phyloP scores from a whole-genome alignment of 208 protist genomes.

The Angomonas deanei region DNA sequence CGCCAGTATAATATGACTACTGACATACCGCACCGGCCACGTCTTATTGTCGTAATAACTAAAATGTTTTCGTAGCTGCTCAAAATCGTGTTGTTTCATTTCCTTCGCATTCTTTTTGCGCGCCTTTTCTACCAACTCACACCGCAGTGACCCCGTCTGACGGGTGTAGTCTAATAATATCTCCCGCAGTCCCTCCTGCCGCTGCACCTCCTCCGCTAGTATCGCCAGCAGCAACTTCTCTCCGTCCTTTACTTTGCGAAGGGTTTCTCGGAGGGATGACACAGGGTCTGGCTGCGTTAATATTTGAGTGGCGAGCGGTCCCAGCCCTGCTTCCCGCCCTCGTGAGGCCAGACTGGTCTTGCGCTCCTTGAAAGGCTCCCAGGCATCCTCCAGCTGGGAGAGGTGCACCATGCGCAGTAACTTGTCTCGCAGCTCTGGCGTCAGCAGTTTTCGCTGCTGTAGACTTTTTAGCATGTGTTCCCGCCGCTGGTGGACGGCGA shows the following conservation, averaged over 20 bases:
- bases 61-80: slow-evolving; percentile 53
- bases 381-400: slow-evolving; percentile 76
- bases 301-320: slow-evolving; percentile 35
- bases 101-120: slow-evolving; percentile 69
- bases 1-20: slow-evolving; percentile 55
- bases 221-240: slow-evolving; percentile 49
- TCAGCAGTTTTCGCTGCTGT: slow-evolving; percentile 63
- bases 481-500: slow-evolving; percentile 63
- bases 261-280: slow-evolving; percentile 12
- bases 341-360: slow-evolving; percentile 69
- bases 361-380: slow-evolving; percentile 79
- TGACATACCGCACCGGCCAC: slow-evolving; percentile 37
- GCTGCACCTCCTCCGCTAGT: slow-evolving; percentile 65
- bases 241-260: slow-evolving; percentile 35
- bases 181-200: slow-evolving; percentile 37
- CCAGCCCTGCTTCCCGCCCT: slow-evolving; percentile 65
- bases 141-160: slow-evolving; percentile 22
- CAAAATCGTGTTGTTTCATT: slow-evolving; percentile 40
- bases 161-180: slow-evolving; percentile 35
- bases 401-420: slow-evolving; percentile 56
- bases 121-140: slow-evolving; percentile 30
- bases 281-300: slow-evolving; percentile 30
- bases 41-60: slow-evolving; percentile 46
- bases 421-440: slow-evolving; percentile 25
- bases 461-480: slow-evolving; percentile 77